phyloP scores from a whole-genome alignment of 2,329 filamentous ascomycete species.

The Cytospora piceae region DNA sequence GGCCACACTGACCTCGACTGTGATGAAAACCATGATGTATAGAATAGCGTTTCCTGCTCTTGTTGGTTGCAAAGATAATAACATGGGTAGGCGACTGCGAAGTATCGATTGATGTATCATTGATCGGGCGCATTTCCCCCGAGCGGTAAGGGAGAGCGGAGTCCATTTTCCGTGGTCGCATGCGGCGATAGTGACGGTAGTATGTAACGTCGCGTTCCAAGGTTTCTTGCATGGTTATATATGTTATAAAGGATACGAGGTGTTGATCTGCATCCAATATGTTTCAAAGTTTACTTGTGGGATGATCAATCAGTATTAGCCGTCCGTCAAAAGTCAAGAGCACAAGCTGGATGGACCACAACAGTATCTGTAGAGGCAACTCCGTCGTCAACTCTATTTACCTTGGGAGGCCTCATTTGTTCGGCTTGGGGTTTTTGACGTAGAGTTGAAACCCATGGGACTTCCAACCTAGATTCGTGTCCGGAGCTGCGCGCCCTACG shows the following conservation, averaged over 20 bases:
- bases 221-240: background rate
- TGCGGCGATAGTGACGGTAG: constrained; percentile 10
- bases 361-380: no score
- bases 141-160: constrained; percentile 17
- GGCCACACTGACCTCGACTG: background rate
- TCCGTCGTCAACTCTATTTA: no score
- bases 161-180: constrained; percentile 17
- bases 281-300: no score
- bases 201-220: background rate
- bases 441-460: no score
- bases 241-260: background rate
- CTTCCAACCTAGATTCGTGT: no score
- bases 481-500: no score
- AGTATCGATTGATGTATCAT: constrained; percentile 1
- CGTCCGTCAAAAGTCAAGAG: no score
- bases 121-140: constrained; percentile 22
- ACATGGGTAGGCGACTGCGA: background rate
- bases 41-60: background rate
- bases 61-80: no score
- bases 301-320: no score
- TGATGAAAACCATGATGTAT: background rate
- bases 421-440: no score
- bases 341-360: no score
- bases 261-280: background rate
- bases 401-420: no score